Evolutionary conservation across 768 basidiomycete genomes (phyloP).

Genomic region (Pholiota microspora): DNA sequence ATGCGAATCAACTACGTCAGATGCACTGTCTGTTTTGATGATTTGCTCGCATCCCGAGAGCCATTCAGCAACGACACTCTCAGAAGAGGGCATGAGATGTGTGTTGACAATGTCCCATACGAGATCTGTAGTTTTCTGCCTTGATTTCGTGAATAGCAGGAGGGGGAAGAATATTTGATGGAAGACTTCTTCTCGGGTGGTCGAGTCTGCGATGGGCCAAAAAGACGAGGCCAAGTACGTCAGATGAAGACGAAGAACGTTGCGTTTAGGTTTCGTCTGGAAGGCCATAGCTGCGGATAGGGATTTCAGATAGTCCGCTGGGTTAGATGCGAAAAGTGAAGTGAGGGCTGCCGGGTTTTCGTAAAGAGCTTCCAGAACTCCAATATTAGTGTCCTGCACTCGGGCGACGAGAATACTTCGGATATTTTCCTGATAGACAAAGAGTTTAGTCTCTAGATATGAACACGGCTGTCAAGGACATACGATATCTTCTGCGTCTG

Average conservation of each 20-base stretch:
- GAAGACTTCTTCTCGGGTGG: slow-evolving; percentile 35
- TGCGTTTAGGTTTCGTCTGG: slow-evolving; percentile 46
- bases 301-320: slow-evolving; percentile 43
- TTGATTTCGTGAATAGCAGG: slow-evolving; percentile 70
- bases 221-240: slow-evolving; percentile 54
- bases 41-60: slow-evolving; percentile 53
- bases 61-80: slow-evolving; percentile 37
- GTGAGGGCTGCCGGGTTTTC: slow-evolving; percentile 43
- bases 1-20: slow-evolving; percentile 27
- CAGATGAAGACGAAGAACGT: slow-evolving; percentile 53
- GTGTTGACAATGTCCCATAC: slow-evolving; percentile 72
- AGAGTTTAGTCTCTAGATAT: no score
- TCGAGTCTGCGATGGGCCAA: slow-evolving; percentile 23
- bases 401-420: slow-evolving; percentile 66
- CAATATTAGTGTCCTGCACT: slow-evolving; percentile 58
- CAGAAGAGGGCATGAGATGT: slow-evolving; percentile 12
- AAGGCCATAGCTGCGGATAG: slow-evolving; percentile 36
- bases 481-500: slow-evolving; percentile 44
- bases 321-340: slow-evolving; percentile 40
- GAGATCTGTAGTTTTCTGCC: slow-evolving; percentile 60
- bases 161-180: slow-evolving; percentile 66
- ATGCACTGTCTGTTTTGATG: slow-evolving; percentile 33
- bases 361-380: slow-evolving; percentile 72
- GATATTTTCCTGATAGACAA: slow-evolving; percentile 45
- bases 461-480: slow-evolving; percentile 8